Percentiles rank a stretch among this genome's conserved stretches.
Evolutionary conservation across 371 early-diverging fungal species (phyloP).

Genomic region (Smittium mucronatum): DNA sequence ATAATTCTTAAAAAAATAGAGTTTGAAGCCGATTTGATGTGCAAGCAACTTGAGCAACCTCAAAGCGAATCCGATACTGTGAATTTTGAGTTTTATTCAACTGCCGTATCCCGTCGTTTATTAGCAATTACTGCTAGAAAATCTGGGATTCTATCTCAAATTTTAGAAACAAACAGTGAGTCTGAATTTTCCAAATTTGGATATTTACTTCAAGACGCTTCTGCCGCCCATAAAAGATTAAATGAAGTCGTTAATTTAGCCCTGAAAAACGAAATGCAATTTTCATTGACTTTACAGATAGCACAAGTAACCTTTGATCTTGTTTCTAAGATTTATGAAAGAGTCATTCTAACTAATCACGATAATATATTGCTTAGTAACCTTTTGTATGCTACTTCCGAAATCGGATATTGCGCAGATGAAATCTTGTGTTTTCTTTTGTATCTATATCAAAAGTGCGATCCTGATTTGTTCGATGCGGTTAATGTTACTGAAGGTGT

Average conservation of each 20-base stretch:
- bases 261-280: background rate
- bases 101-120: constrained; percentile 38
- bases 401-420: constrained; percentile 8
- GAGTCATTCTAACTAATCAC: background rate
- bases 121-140: constrained; percentile 38
- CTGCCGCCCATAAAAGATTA: background rate
- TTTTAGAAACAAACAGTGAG: background rate
- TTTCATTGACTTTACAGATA: background rate
- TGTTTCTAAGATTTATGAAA: background rate
- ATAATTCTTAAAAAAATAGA: constrained; percentile 62
- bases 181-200: background rate
- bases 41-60: constrained; percentile 57
- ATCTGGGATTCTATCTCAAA: background rate
- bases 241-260: background rate
- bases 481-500: background rate
- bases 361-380: background rate
- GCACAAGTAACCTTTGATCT: background rate
- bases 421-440: background rate
- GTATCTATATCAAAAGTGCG: background rate
- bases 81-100: constrained; percentile 42
- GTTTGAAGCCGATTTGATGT: constrained; percentile 66
- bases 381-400: background rate
- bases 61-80: constrained; percentile 28
- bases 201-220: background rate
- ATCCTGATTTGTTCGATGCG: background rate